Conservation (phyloP, 2,329 filamentous ascomycete species). For the Xylariaceae sp. region DNA sequence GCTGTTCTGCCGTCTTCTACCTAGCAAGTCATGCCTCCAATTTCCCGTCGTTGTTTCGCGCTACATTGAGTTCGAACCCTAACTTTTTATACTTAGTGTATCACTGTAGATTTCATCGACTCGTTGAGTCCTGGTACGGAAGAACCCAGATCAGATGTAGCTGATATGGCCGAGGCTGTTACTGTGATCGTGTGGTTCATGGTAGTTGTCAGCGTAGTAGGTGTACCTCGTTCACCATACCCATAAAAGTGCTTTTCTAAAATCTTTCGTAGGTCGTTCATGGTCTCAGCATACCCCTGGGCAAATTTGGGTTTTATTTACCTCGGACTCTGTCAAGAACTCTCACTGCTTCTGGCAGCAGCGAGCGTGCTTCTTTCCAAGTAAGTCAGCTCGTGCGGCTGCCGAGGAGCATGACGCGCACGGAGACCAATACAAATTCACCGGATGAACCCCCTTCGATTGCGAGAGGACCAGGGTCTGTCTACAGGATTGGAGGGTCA, state of each 20-base stretch:
- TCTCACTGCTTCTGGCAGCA: conserved; percentile 33
- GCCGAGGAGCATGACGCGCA: neutral
- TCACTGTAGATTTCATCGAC: conserved; percentile 71
- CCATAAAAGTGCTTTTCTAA: conserved; percentile 1
- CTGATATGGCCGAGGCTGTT: conserved; percentile 61
- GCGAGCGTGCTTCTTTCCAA: conserved; percentile 19
- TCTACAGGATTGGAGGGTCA: conserved; percentile 41
- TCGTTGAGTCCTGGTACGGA: conserved; percentile 53
- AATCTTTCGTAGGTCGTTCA: conserved; percentile 59
- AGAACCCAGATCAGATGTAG: conserved; percentile 60
- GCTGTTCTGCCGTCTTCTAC: conserved; percentile 87
- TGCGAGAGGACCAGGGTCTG: conserved; percentile 24
- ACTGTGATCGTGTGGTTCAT: conserved; percentile 82
- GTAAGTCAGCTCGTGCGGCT: conserved; percentile 6
- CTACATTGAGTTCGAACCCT: neutral
- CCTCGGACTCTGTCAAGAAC: conserved; percentile 59
- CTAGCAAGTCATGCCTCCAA: conserved; percentile 35
- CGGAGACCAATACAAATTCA: conserved; percentile 7
- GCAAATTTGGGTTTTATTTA: conserved; percentile 60
- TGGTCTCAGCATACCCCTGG: conserved; percentile 75
- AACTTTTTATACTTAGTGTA: conserved; percentile 41
- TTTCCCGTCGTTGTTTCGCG: neutral
- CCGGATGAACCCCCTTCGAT: conserved; percentile 16
- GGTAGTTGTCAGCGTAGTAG: conserved; percentile 74
- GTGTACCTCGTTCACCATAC: conserved; percentile 27